Evolutionary conservation across 345 rosid genomes (phyloP).

Genomic region (Limnanthes douglasii): DNA sequence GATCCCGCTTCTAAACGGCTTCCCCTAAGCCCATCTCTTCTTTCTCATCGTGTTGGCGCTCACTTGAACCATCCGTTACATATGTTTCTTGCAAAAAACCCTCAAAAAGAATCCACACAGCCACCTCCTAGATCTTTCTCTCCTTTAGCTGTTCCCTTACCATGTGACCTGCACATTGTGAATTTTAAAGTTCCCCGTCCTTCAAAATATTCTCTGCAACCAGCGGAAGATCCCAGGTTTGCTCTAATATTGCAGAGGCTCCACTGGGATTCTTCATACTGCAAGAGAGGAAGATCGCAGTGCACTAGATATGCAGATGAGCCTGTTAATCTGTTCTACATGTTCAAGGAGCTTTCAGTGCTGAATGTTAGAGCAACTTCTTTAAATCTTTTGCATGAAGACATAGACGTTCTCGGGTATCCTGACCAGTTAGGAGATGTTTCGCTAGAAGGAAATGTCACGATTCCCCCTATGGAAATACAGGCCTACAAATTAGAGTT

Average conservation of each 20-base stretch:
- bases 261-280: slow-evolving; percentile 65
- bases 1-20: slow-evolving; percentile 22
- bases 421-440: slow-evolving; percentile 35
- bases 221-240: slow-evolving; percentile 39
- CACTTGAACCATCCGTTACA: slow-evolving; percentile 79
- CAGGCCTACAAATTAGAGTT: slow-evolving; percentile 87
- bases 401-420: slow-evolving; percentile 59
- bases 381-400: slow-evolving; percentile 81
- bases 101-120: slow-evolving; percentile 46
- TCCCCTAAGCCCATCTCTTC: slow-evolving; percentile 71
- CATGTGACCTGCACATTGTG: slow-evolving; percentile 86
- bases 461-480: slow-evolving; percentile 85
- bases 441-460: slow-evolving; percentile 43
- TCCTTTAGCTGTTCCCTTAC: slow-evolving; percentile 56
- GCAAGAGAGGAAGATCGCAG: slow-evolving; percentile 39
- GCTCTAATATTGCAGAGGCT: slow-evolving; percentile 56
- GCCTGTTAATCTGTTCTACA: slow-evolving; percentile 44
- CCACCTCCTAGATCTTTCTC: slow-evolving; percentile 39
- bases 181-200: slow-evolving; percentile 79
- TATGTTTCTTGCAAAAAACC: slow-evolving; percentile 62
- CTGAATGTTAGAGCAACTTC: slow-evolving; percentile 58
- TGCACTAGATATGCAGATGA: slow-evolving; percentile 51
- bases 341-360: slow-evolving; percentile 66
- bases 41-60: slow-evolving; percentile 59
- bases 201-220: slow-evolving; percentile 43